Percentiles rank a stretch among this genome's conserved stretches.
These are phyloP conservation scores for Aspergillus oerlinghausenensis DNA, from an alignment of 2,329 filamentous ascomycete genomes.

Conservation along the genomic window DNA sequence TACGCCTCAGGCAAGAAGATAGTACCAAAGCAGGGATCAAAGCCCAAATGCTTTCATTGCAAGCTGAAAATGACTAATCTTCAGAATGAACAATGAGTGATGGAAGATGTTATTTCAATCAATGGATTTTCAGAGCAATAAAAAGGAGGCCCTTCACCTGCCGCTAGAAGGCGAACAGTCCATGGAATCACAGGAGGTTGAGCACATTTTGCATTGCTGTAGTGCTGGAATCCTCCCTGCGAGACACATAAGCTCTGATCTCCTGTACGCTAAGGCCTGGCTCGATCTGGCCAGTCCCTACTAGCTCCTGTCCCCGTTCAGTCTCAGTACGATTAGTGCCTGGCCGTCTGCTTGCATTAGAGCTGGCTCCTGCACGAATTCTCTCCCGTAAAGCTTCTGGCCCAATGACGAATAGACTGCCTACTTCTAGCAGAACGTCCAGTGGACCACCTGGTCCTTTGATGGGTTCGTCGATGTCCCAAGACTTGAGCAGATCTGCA, in stretches of 20 bases:
- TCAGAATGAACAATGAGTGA: neutral
- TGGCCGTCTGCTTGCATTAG: constrained; percentile 34
- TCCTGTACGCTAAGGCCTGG: constrained; percentile 47
- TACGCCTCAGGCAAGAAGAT: neutral
- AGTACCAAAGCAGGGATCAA: neutral
- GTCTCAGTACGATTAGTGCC: constrained; percentile 43
- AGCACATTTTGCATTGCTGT: constrained; percentile 80
- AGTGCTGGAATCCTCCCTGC: constrained; percentile 76
- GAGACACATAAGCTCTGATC: constrained; percentile 78
- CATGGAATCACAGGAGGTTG: constrained; percentile 51
- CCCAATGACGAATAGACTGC: constrained; percentile 91
- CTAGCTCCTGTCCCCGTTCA: constrained; percentile 33
- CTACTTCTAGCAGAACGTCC: constrained; percentile 87
- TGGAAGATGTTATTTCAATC: neutral
- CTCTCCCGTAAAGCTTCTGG: constrained; percentile 71
- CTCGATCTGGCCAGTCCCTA: constrained; percentile 44
- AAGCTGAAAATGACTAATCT: neutral
- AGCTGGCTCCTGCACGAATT: constrained; percentile 55
- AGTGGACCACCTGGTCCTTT: constrained; percentile 53
- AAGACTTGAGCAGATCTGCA: constrained; percentile 75
- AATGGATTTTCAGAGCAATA: neutral
- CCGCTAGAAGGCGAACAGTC: neutral
- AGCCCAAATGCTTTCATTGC: neutral
- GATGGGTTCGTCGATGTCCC: constrained; percentile 66
- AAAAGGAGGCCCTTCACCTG: neutral